These are phyloP conservation scores for Mucuna pruriens DNA, from an alignment of 306 rosid species.

Conservation along the genomic window DNA sequence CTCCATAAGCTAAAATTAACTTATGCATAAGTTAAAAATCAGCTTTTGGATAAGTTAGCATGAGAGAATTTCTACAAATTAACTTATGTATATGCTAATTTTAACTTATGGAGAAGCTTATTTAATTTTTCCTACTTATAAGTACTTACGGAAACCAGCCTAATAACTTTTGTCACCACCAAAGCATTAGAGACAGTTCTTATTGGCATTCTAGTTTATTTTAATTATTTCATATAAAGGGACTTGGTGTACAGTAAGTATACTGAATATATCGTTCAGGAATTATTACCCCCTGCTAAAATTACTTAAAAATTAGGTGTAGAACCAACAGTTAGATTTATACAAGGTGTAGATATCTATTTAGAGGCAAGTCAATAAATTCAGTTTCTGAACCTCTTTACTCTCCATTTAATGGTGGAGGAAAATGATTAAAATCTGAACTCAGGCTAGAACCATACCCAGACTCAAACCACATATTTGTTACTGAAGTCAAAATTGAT, in stretches of 20 bases:
- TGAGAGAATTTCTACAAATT: too few species aligned
- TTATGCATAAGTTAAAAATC: too few species aligned
- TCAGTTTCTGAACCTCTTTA: neutral
- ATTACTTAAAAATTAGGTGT: too few species aligned
- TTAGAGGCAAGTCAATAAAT: neutral
- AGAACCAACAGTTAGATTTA: too few species aligned
- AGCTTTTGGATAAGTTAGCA: too few species aligned
- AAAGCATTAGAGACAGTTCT: slow-evolving; percentile 8
- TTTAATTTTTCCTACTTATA: too few species aligned
- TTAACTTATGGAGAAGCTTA: too few species aligned
- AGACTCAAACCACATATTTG: neutral
- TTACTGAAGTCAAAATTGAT: neutral
- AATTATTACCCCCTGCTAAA: too few species aligned
- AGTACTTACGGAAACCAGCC: too few species aligned
- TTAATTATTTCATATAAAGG: neutral
- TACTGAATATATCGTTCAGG: neutral
- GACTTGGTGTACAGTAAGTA: slow-evolving; percentile 14
- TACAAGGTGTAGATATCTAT: neutral
- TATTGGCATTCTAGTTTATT: neutral
- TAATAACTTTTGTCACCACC: neutral
- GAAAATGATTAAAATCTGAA: neutral
- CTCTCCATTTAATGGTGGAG: neutral
- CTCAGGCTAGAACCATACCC: neutral
- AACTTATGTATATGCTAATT: too few species aligned
- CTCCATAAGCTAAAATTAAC: too few species aligned